Evolutionary conservation across 2,329 filamentous ascomycete species (phyloP).

Genomic region (Colletotrichum eremochloae): DNA sequence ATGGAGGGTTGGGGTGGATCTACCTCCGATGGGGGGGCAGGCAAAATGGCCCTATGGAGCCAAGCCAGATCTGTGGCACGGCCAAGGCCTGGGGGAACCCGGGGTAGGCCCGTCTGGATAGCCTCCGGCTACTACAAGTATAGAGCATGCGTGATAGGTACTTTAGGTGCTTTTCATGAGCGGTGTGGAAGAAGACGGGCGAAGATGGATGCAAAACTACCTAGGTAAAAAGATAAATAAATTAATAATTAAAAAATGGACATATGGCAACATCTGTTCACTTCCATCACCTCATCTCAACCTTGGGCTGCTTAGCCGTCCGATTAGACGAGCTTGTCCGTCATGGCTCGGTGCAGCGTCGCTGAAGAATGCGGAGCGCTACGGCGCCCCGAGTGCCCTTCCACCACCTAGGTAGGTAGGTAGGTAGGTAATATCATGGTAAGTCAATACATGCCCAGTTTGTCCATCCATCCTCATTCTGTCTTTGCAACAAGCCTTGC

Average conservation of each 20-base stretch:
- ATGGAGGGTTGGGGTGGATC: conserved; percentile 15
- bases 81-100: conserved; percentile 21
- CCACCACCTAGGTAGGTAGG: background rate
- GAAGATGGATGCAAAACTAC: background rate
- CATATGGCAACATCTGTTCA: background rate
- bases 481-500: background rate
- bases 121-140: background rate
- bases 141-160: background rate
- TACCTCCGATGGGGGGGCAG: no score
- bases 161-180: background rate
- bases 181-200: background rate
- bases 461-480: background rate
- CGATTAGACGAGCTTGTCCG: background rate
- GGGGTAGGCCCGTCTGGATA: conserved; percentile 31
- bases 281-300: background rate
- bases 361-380: conserved; percentile 11
- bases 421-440: background rate
- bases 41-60: background rate
- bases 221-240: background rate
- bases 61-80: conserved; percentile 21
- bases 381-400: background rate
- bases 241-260: background rate
- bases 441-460: background rate
- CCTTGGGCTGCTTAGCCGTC: background rate
- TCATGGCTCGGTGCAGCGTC: conserved; percentile 13